Base-by-base conservation (phyloP, 345 rosid species). In the Turnera subulata region DNA sequence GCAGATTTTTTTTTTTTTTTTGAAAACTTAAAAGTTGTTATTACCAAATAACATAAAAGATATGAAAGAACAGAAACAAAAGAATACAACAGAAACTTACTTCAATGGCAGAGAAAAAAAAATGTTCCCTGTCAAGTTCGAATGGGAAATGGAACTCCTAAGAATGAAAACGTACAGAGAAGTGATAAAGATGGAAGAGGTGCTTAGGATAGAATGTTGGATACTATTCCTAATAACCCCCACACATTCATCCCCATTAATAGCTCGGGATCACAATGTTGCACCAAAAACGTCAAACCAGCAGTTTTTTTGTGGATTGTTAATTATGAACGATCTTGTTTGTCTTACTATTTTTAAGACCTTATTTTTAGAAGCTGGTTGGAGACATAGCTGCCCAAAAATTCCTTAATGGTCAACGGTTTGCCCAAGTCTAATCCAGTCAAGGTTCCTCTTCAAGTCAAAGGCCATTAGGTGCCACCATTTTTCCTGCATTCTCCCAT, bases 71-170 rank as follows among this genome's bases (percentile, higher is more conserved):
- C 35, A 3, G 8, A 29, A 4, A 3, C 4, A 29, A 29, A 29
- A 8, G 35, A 29, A 29, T 3, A 12, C n/a, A 11, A 1, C 6
- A 58, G 24, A 25, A 18, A 54, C 35, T 12, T 1, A n/a, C 6
- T 35, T 29, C 35, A 29, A 29, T 29, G 35, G 35, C 35, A 29
- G 35, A 29, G 61, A 14, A 17, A 14, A 23, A 12, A 23, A 33
- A 62, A 51, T 77, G 70, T 76, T 65, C 78, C 80, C 76, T 61
- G 35, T 61, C 59, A 46, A 79, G 78, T 69, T 62, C 76, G 35
- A 19, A 0, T 22, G 8, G n/a, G 14, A 46, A 47, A 63, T 59
- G 70, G 70, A 72, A 64, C 67, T 65, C 29, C 57, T 54, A 24
- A 35, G 24, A 18, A 19, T 37, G 24, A 46, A 44, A 45, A 46